Evolutionary conservation across 2,329 filamentous ascomycete species (phyloP), one percentile per base, ranked within the genome.

Genomic region (Talaromyces sp.): DNA sequence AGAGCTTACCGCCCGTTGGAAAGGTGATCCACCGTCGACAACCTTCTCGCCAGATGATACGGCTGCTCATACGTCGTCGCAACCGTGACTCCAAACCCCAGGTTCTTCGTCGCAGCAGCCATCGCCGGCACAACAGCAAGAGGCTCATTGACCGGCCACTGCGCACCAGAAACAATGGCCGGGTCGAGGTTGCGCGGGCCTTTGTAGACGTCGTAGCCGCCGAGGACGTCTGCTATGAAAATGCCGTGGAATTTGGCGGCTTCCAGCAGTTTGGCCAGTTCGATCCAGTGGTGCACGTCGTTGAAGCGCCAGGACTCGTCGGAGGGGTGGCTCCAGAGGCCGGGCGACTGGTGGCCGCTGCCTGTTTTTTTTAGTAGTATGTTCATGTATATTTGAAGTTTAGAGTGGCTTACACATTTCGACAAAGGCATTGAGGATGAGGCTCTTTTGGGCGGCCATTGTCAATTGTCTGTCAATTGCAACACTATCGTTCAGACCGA

Each of bases 61-160:
- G 88, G 87, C 68, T 86, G 82, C 70, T 90, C 87, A 64, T 90
- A 90, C 0, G 85, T 88, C 0, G 87, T 89, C 1, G 84, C 83
- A 0, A 87, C 82, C 0, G 88, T 90, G 1, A 90, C 84, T 0
- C 87, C 87, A 63, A 90, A 90, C 0, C 83, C 85, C n/a, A 91
- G 81, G 62, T 80, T 88, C 65, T 84, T 82, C 0, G 88, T 90
- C 0, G 79, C 87, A 0, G 87, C 86, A 0, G 87, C 87, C 86
- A 90, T 88, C 2, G 87, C 86, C 2, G 86, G 80, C 0, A 90
- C 78, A 2, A 86, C 80, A 1, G 83, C 81, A 1, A 90, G 69
- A 0, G 87, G 87, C 69, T 90, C 87, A 63, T 88, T 89, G n/a
- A 89, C 85, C 0, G 88, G 88, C 82, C 85, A 90, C 71, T 90